These are phyloP conservation scores for Saccharomycopsis amapae DNA, from an alignment of 805 yeast genomes.

Conservation along the genomic window DNA sequence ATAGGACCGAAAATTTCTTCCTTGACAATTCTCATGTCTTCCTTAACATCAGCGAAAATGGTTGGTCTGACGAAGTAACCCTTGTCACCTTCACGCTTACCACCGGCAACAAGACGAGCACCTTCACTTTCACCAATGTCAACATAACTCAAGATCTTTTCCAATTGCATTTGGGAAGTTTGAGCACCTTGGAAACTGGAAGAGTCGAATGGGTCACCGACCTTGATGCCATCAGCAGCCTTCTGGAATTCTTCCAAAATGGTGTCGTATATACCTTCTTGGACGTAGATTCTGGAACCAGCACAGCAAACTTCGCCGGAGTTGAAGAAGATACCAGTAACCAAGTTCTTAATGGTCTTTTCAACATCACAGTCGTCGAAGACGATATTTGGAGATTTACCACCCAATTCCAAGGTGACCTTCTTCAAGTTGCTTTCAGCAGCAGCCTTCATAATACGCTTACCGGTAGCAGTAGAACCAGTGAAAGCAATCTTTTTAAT, in stretches of 20 bases:
- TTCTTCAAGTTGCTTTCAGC: constrained; percentile 67
- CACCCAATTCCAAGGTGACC: constrained; percentile 76
- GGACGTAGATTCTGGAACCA: constrained; percentile 72
- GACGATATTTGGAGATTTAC: constrained; percentile 72
- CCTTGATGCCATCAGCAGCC: constrained; percentile 51
- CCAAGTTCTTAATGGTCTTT: constrained; percentile 43
- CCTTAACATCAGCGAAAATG: constrained; percentile 59
- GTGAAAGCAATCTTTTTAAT: constrained; percentile 75
- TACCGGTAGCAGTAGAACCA: constrained; percentile 74
- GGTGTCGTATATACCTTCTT: constrained; percentile 62
- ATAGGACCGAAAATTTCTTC: constrained; percentile 83
- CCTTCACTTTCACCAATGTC: constrained; percentile 61
- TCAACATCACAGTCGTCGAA: constrained; percentile 61
- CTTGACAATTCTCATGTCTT: constrained; percentile 53
- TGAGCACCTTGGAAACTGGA: constrained; percentile 71
- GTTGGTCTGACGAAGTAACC: constrained; percentile 74
- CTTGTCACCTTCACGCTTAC: constrained; percentile 53
- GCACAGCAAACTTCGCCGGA: constrained; percentile 82
- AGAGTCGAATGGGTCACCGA: constrained; percentile 70
- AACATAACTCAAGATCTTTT: constrained; percentile 61
- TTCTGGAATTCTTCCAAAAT: constrained; percentile 50
- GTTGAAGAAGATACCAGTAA: constrained; percentile 66
- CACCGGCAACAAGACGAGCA: constrained; percentile 65
- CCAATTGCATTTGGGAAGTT: constrained; percentile 61
- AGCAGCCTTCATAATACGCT: constrained; percentile 60